Percentiles rank a stretch among this genome's conserved stretches.
phyloP scores from a whole-genome alignment of 2,329 filamentous ascomycete species.

The Botrytis squamosa region DNA sequence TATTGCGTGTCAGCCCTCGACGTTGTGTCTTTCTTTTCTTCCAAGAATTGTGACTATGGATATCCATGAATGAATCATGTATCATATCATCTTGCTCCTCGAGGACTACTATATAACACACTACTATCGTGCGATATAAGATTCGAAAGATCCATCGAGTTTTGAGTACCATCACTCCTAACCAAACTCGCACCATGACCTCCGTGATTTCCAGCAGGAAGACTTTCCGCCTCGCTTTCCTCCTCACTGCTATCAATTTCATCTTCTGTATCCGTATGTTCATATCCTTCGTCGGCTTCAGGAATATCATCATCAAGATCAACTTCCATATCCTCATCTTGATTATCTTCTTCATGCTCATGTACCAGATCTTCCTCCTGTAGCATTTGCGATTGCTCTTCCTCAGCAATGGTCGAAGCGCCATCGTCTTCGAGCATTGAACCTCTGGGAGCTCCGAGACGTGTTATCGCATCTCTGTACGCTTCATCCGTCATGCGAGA shows the following conservation, averaged over 20 bases:
- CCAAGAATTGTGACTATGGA: not conserved
- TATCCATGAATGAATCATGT: not conserved
- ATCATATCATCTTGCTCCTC: constrained; percentile 11
- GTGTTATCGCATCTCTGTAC: constrained; percentile 57
- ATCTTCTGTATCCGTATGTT: constrained; percentile 75
- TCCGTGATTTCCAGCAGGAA: constrained; percentile 26
- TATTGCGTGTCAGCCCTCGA: constrained; percentile 60
- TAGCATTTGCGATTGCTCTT: constrained; percentile 57
- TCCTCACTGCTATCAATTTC: constrained; percentile 52
- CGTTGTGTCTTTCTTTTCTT: not conserved
- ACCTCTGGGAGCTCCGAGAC: constrained; percentile 49
- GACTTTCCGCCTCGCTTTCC: constrained; percentile 43
- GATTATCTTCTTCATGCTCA: constrained; percentile 37
- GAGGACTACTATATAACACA: constrained; percentile 36
- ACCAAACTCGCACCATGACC: constrained; percentile 35
- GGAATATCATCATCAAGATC: constrained; percentile 69
- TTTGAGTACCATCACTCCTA: constrained; percentile 40
- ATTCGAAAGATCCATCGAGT: constrained; percentile 37
- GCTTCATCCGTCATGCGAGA: constrained; percentile 57
- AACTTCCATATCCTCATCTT: constrained; percentile 52
- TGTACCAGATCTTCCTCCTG: constrained; percentile 59
- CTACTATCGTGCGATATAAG: constrained; percentile 35
- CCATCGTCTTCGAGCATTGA: constrained; percentile 46
- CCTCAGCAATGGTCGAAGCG: constrained; percentile 55
- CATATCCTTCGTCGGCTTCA: constrained; percentile 59